Evolutionary conservation across 352 stramenopile species (phyloP).

Genomic region (Halophytophthora batemanensis): DNA sequence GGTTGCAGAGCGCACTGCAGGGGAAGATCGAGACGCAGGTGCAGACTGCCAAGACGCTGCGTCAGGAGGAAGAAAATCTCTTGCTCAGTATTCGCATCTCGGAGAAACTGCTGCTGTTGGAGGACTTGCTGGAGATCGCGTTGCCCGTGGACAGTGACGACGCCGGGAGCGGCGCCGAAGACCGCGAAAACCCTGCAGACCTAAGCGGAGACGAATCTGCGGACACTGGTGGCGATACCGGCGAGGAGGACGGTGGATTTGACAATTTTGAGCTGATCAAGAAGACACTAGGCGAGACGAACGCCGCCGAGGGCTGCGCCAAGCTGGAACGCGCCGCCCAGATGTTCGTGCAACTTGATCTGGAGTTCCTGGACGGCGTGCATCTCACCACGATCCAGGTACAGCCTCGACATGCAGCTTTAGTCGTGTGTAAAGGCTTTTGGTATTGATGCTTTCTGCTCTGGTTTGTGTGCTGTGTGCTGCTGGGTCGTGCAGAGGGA

Average conservation of each 20-base stretch:
- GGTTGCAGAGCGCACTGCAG: conserved; percentile 39
- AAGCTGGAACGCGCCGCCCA: conserved; percentile 72
- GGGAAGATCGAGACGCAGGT: conserved; percentile 52
- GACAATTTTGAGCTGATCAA: conserved; percentile 72
- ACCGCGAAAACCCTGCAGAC: not conserved
- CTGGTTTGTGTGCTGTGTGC: not conserved
- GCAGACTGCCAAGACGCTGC: conserved; percentile 39
- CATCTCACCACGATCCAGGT: conserved; percentile 74
- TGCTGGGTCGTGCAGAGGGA: conserved; percentile 33
- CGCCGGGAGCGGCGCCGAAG: conserved; percentile 21
- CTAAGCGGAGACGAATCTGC: conserved; percentile 2
- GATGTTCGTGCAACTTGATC: conserved; percentile 71
- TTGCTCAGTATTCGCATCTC: conserved; percentile 68
- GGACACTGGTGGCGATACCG: conserved; percentile 19
- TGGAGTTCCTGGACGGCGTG: conserved; percentile 69
- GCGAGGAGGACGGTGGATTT: conserved; percentile 56
- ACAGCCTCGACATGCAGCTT: not conserved
- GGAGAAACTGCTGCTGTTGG: conserved; percentile 71
- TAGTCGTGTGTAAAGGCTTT: not conserved
- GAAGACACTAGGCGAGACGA: conserved; percentile 28
- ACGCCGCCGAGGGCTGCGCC: conserved; percentile 54
- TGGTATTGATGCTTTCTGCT: not conserved
- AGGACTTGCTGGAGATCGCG: conserved; percentile 72
- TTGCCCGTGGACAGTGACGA: conserved; percentile 29
- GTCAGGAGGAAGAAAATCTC: conserved; percentile 46